Base-by-base conservation (phyloP, 768 basidiomycete species). In the Mycena capillaripes region DNA sequence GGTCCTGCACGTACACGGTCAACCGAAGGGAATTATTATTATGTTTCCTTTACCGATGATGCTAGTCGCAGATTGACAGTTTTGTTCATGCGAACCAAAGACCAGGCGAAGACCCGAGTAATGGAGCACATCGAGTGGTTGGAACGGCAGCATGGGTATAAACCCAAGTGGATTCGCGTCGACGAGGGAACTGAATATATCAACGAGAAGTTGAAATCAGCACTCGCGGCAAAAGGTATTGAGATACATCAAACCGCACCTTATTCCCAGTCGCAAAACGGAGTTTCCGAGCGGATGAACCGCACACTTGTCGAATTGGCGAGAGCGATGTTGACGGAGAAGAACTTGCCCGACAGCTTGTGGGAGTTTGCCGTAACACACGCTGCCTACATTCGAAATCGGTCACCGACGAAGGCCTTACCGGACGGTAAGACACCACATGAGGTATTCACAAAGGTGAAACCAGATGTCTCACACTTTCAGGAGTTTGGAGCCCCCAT, bases 201-300 rank as follows among this genome's bases (percentile, higher is more conserved):
- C 0, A 82, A 83, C 34, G 57, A 52, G 0, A 40, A 68, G 10
- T 27, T 82, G 16, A 73, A 71, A 42, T 17, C 55, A 0, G 82
- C 78, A 67, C 77, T 76, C 30, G 58, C 29, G 0, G 10, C 64
- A 0, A 70, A 77, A 2, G 82, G 84, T 0, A 83, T 84, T 4
- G 75, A 76, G 0, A 63, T 83, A 0, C 78, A 85, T 12, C 71
- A 72, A 0, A 82, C 78, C 0, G 78, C 78, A 3, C 84, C 82
- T 1, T 84, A 86, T 48, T 81, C 82, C 3, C 82, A 81, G 0
- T 75, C 80, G 0, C 82, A 85, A 32, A 86, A 86, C 66, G 81
- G 86, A 0, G 73, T 86, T 0, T n/a, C n/a, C n/a, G n/a, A n/a
- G n/a, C n/a, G n/a, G n/a, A n/a, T n/a, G n/a, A n/a, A n/a, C n/a